Evolutionary conservation across 495 filamentous ascomycete species (phyloP), one percentile per base, ranked within the genome.

Genomic region (Poronia punctata): DNA sequence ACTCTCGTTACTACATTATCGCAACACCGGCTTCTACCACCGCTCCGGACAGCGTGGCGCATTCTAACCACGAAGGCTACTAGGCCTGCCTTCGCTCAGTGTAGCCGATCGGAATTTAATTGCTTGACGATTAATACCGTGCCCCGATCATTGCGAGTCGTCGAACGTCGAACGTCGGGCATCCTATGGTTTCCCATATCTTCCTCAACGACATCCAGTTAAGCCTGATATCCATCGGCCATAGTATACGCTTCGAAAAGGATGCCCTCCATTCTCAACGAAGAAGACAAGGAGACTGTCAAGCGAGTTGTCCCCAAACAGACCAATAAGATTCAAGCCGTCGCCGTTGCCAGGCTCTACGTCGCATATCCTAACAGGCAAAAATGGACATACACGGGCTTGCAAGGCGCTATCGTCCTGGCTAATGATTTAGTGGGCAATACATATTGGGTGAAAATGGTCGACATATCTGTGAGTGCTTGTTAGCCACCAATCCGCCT

Each of bases 371-470:
- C 92, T 11, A 79, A 93, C 61, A 75, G 69, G 45, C 77, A 80
- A 36, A 80, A 71, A 88, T 98, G 92, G 92, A 86, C 79, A 14
- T 93, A 88, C 59, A 95, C 93, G 2, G 92, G 93, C 14, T 66
- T 98, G 35, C 90, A 95, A 59, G 92, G 92, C 12, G 92, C 92
- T 32, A 76, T 76, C n/a, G 92, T 97, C 14, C 74, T 98, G 40
- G 86, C 88, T 36, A 89, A 98, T 61, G 92, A 98, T 57, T 57
- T 90, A 21, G 88, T 97, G 14, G 92, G 92, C 40, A 83, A 93
- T 56, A 95, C 93, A 2, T 92, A 86, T 62, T 98, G 92, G 86
- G 65, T 98, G 45, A 98, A 98, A 66, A 67, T 98, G 60, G 92
- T 98, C 34, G 92, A 98, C 65, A 77, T 98, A 40, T 94, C 86